Conservation (phyloP, 75 land plant species). For the Chamaecyparis obtusa region DNA sequence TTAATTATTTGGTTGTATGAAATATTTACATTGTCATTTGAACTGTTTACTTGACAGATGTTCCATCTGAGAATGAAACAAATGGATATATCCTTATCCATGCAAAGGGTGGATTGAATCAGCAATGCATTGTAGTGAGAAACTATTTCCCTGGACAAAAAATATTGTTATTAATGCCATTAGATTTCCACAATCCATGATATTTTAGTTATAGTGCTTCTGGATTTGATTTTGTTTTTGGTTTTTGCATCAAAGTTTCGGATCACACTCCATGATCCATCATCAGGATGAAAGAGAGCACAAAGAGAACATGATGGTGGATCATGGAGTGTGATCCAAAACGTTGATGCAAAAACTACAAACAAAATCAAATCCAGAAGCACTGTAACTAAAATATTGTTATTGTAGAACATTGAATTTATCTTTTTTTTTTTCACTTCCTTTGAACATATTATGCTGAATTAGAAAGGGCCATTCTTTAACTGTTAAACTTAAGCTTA, state of each 20-base stretch:
- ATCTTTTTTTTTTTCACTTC: not conserved
- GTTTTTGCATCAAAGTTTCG: too few species aligned
- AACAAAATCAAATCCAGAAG: too few species aligned
- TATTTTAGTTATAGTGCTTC: too few species aligned
- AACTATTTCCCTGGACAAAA: constrained; percentile 3
- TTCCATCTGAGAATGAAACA: constrained; percentile 84
- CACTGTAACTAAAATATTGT: not conserved
- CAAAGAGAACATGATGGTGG: too few species aligned
- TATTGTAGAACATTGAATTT: not conserved
- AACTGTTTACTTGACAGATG: constrained; percentile 26
- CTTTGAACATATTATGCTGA: not conserved
- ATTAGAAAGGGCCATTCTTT: not conserved
- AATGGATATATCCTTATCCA: constrained; percentile 85
- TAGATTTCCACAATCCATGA: too few species aligned
- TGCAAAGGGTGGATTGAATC: constrained; percentile 97
- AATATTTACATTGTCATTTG: not conserved
- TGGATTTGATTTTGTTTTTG: too few species aligned
- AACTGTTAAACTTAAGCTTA: not conserved
- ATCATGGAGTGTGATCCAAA: too few species aligned
- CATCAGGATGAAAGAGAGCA: too few species aligned
- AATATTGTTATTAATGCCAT: too few species aligned
- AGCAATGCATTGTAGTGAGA: constrained; percentile 90
- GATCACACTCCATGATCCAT: too few species aligned
- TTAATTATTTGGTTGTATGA: not conserved
- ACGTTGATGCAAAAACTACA: too few species aligned